Conservation (phyloP, 768 basidiomycete species). For the Termitomyces eurrhizus region DNA sequence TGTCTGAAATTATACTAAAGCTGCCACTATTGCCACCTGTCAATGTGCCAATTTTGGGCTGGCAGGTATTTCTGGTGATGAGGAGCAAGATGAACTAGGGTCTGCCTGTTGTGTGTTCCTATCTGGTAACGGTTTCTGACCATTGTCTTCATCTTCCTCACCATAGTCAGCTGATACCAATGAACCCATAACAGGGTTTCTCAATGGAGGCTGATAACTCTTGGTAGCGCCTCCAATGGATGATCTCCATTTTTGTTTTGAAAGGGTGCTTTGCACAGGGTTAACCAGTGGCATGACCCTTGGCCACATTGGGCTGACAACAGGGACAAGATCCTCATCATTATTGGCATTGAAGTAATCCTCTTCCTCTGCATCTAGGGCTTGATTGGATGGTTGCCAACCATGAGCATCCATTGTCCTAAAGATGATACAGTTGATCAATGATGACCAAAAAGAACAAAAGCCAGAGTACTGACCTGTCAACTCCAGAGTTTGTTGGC, state of each 20-base stretch:
- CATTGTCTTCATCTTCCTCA: conserved; percentile 55
- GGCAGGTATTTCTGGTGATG: conserved; percentile 29
- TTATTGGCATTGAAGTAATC: no score
- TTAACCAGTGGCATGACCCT: no score
- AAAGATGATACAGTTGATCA: background rate
- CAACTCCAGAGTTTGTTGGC: conserved; percentile 44
- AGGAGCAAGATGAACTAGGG: conserved; percentile 24
- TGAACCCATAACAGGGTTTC: no score
- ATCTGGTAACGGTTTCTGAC: background rate
- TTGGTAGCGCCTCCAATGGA: conserved; percentile 40
- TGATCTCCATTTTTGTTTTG: conserved; percentile 59
- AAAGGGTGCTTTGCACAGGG: no score
- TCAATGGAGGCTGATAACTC: conserved; percentile 44
- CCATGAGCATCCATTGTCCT: no score
- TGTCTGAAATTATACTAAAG: no score
- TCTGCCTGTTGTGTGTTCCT: conserved; percentile 11
- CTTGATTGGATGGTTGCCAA: no score
- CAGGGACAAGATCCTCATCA: no score
- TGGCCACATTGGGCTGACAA: no score
- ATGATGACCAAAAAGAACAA: conserved; percentile 13
- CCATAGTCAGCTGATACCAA: conserved; percentile 62
- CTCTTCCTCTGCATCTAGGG: no score
- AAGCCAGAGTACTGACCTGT: conserved; percentile 39
- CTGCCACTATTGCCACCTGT: no score
- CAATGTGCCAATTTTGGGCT: no score